Evolutionary conservation across 345 rosid genomes (phyloP).

Genomic region (Gossypium arboreum): DNA sequence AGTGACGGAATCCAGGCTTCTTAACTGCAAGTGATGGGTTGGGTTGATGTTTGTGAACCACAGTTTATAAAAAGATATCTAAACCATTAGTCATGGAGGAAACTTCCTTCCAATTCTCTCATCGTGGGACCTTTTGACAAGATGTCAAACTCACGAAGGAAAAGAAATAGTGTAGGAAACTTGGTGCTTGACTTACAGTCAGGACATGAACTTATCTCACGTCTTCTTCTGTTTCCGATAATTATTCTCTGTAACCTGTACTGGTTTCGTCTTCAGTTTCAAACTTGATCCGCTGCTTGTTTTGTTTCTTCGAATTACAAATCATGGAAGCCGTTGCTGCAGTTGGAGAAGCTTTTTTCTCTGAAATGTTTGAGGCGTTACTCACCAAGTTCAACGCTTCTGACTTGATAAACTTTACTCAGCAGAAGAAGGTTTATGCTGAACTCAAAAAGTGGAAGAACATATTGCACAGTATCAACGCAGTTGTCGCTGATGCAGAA

Average conservation of each 20-base stretch:
- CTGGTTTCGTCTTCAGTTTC: not conserved
- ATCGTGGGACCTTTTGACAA: not conserved
- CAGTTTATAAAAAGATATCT: not conserved
- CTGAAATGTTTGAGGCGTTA: not conserved
- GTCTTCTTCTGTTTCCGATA: not conserved
- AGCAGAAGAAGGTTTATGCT: not conserved
- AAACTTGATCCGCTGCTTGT: not conserved
- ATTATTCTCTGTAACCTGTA: not conserved
- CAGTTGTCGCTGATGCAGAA: conserved; percentile 1
- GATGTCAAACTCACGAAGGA: not conserved
- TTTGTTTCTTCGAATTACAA: not conserved
- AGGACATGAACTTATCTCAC: not conserved
- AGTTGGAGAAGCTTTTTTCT: not conserved
- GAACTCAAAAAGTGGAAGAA: conserved; percentile 1
- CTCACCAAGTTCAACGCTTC: not conserved
- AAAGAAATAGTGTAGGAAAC: not conserved
- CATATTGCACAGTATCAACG: not conserved
- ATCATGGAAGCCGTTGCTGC: not conserved
- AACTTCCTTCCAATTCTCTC: not conserved
- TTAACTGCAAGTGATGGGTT: no score
- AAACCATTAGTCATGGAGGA: not conserved
- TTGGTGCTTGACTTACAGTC: not conserved
- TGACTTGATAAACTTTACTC: not conserved
- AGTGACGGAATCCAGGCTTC: not conserved
- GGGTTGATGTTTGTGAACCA: not conserved